Percentiles rank a stretch among this genome's conserved stretches.
phyloP scores from a whole-genome alignment of 139 green algal genomes.

The Ostreobium quekettii region DNA sequence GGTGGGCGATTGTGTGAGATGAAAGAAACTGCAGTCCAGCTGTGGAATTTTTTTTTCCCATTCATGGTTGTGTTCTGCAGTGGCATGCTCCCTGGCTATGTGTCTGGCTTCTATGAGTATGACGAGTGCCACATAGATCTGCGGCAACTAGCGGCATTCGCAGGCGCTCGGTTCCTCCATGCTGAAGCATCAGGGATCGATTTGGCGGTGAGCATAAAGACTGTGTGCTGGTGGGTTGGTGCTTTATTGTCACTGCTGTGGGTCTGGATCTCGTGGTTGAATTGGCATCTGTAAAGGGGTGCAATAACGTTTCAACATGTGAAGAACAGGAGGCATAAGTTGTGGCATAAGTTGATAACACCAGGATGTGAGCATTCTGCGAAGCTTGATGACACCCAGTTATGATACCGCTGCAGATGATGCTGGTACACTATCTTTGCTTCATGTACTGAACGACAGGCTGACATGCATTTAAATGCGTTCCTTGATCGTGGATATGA shows the following conservation, averaged over 20 bases:
- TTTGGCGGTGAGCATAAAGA: constrained; percentile 37
- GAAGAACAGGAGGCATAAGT: background rate
- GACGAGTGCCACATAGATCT: constrained; percentile 95
- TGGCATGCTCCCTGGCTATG: constrained; percentile 93
- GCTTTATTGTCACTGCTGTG: background rate
- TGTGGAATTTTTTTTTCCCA: background rate
- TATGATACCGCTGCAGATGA: too few relatives aligned
- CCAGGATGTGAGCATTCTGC: too few relatives aligned
- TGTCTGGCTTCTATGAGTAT: constrained; percentile 81
- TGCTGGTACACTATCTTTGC: too few relatives aligned
- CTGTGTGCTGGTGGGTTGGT: background rate
- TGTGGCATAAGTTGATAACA: too few relatives aligned
- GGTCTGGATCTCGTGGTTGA: background rate
- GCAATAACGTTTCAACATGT: background rate
- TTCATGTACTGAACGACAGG: too few relatives aligned
- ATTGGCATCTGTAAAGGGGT: background rate
- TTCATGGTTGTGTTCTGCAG: constrained; percentile 32
- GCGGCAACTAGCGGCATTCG: constrained; percentile 51
- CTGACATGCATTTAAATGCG: too few relatives aligned
- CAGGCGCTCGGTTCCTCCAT: constrained; percentile 64
- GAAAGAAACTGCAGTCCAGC: background rate
- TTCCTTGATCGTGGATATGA: too few relatives aligned
- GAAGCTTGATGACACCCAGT: too few relatives aligned
- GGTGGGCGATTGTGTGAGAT: background rate
- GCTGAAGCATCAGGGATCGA: constrained; percentile 56